These are phyloP conservation scores for Echium plantagineum DNA, from an alignment of 257 asterid species.

Conservation along the genomic window DNA sequence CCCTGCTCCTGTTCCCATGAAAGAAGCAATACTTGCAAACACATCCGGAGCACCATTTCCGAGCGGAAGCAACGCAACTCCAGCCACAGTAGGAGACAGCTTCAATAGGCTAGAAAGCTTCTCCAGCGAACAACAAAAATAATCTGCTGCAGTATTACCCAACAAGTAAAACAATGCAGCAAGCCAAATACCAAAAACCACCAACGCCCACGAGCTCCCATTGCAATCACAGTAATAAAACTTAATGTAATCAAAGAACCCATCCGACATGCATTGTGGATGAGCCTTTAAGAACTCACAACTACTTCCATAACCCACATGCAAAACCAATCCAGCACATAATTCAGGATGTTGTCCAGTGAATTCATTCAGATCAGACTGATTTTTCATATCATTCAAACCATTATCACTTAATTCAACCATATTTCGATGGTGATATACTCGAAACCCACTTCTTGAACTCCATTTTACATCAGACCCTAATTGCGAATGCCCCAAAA, in stretches of 20 bases:
- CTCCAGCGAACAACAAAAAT: constrained; percentile 79
- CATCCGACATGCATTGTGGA: constrained; percentile 51
- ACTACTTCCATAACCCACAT: constrained; percentile 44
- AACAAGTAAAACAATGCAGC: constrained; percentile 77
- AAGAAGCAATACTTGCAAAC: constrained; percentile 86
- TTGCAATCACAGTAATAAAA: constrained; percentile 68
- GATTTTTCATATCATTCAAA: constrained; percentile 12
- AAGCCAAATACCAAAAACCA: constrained; percentile 66
- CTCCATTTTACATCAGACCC: constrained; percentile 22
- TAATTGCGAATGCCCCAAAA: constrained; percentile 20
- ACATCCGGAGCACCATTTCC: constrained; percentile 99
- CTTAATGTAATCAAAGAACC: constrained; percentile 55
- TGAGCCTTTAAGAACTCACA: constrained; percentile 77
- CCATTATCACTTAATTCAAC: constrained; percentile 32
- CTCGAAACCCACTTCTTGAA: constrained; percentile 26
- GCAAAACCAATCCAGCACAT: constrained; percentile 64
- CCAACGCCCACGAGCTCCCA: constrained; percentile 54
- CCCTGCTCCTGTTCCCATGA: constrained; percentile 70
- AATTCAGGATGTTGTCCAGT: constrained; percentile 24
- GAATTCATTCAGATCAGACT: constrained; percentile 27
- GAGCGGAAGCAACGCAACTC: constrained; percentile 86
- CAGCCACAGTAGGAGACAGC: constrained; percentile 90
- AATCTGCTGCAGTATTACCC: constrained; percentile 97
- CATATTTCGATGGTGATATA: constrained; percentile 33
- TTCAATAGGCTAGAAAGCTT: constrained; percentile 66